These are phyloP conservation scores for Ilex paraguariensis DNA, from an alignment of 305 asterid species.

Conservation along the genomic window DNA sequence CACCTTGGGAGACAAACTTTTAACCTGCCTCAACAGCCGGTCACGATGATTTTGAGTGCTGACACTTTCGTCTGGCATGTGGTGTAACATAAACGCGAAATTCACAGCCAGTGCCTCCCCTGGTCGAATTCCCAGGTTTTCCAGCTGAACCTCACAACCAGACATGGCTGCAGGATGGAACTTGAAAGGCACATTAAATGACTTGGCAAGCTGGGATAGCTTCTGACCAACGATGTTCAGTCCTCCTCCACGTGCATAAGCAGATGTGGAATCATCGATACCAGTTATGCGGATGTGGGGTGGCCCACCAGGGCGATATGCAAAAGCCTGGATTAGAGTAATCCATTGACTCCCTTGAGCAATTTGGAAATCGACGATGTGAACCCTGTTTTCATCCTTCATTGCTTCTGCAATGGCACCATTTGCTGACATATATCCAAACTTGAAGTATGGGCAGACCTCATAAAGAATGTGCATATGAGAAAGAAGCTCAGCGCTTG, in stretches of 20 bases:
- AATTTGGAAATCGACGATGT: constrained; percentile 75
- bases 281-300: constrained; percentile 82
- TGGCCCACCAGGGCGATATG: constrained; percentile 80
- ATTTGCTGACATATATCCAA: constrained; percentile 87
- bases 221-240: constrained; percentile 57
- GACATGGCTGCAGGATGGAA: constrained; percentile 49
- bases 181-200: constrained; percentile 68
- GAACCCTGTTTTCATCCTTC: constrained; percentile 66
- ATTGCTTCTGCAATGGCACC: constrained; percentile 96
- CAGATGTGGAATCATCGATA: constrained; percentile 59
- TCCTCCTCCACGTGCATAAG: constrained; percentile 83
- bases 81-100: constrained; percentile 73
- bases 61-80: constrained; percentile 79
- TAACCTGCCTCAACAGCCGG: constrained; percentile 58
- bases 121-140: constrained; percentile 36
- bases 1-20: constrained; percentile 59
- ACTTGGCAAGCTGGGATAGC: constrained; percentile 62
- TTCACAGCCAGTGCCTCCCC: constrained; percentile 84
- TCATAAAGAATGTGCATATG: constrained; percentile 65
- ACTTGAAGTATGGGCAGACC: constrained; percentile 80
- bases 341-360: constrained; percentile 93
- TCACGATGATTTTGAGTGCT: constrained; percentile 75
- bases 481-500: constrained; percentile 59
- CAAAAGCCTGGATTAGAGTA: constrained; percentile 75
- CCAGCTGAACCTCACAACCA: constrained; percentile 25